Evolutionary conservation across 2,329 filamentous ascomycete species (phyloP), one percentile per base, ranked within the genome.

Genomic region (Rugonectria rugulosa): DNA sequence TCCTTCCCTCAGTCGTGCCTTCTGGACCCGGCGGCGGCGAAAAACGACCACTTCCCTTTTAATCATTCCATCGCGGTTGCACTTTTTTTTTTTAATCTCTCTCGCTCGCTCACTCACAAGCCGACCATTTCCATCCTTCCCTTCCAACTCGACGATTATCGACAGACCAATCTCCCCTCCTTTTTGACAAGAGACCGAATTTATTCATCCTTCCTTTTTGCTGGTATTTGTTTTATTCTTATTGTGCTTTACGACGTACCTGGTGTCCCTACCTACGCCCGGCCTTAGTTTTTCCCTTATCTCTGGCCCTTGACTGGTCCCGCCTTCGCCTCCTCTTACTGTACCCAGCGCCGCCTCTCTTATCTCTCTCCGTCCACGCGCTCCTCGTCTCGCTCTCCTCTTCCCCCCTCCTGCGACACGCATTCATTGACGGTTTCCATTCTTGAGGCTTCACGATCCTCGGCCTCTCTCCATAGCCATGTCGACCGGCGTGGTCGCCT

Each of bases 401-500:
- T 20, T 56, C 43, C 40, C 23, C 49, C 24, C 37, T 37, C 20
- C 10, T 36, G 7, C 40, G 20, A 32, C 17, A 14, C 17, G 58
- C 26, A 44, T 36, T 20, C 20, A 40, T 14, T 15, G 20, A 23
- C 21, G 32, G 32, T 27, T 29, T 40, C 34, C 32, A 31, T 45
- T 23, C 47, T 40, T 27, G 31, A 40, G 34, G 38, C 49, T 34
- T 47, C 43, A 10, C 49, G 24, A 48, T 36, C 32, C 40, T 36
- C 27, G 26, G 12, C 11, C 17, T 14, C 11, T 23, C 21, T 46
- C 48, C 23, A 55, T 42, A n/a, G n/a, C n/a, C 31, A 61, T 61
- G 70, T 68, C 57, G 50, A 70, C 75, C 47, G 74, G 78, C 59
- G 74, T 79, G 60, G 72, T 83, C 32, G 76, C 82, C 19, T 90